These are phyloP conservation scores for Agrocybe praecox DNA, from an alignment of 768 basidiomycete species.

Conservation along the genomic window DNA sequence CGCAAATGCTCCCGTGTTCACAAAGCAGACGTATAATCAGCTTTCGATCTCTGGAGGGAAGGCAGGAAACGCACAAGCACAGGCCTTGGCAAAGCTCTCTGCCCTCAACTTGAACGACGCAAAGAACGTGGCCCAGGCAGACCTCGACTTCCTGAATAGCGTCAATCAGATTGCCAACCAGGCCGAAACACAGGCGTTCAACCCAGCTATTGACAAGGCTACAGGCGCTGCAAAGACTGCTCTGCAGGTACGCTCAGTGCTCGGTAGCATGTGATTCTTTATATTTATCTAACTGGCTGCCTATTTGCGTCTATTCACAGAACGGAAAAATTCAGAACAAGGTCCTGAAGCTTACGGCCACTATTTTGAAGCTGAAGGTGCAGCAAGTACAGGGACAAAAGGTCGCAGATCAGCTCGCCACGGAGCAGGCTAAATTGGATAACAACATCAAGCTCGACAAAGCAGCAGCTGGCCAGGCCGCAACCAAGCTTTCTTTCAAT, in stretches of 20 bases:
- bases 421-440: conserved; percentile 12
- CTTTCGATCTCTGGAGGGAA: conserved; percentile 13
- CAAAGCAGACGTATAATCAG: conserved; percentile 11
- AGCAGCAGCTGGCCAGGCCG: conserved; percentile 10
- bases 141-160: conserved; percentile 13
- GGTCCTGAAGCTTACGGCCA: conserved; percentile 13
- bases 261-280: no score
- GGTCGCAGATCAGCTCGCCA: background rate
- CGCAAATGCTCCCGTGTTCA: conserved; percentile 9
- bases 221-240: conserved; percentile 7
- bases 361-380: conserved; percentile 8
- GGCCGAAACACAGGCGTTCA: conserved; percentile 7
- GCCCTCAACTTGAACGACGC: conserved; percentile 9
- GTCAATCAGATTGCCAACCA: conserved; percentile 15
- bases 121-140: conserved; percentile 8
- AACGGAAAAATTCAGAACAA: conserved; percentile 16
- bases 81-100: conserved; percentile 8
- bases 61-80: conserved; percentile 10
- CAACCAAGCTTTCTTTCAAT: conserved; percentile 8
- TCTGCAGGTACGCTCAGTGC: conserved; percentile 5
- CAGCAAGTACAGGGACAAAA: conserved; percentile 10
- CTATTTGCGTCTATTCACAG: background rate
- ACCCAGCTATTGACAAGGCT: conserved; percentile 6
- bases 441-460: conserved; percentile 12
- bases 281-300: no score